Percentiles rank a stretch among this genome's conserved stretches.
Conservation (phyloP, 495 filamentous ascomycete species). For the Hypoxylon fragiforme region DNA sequence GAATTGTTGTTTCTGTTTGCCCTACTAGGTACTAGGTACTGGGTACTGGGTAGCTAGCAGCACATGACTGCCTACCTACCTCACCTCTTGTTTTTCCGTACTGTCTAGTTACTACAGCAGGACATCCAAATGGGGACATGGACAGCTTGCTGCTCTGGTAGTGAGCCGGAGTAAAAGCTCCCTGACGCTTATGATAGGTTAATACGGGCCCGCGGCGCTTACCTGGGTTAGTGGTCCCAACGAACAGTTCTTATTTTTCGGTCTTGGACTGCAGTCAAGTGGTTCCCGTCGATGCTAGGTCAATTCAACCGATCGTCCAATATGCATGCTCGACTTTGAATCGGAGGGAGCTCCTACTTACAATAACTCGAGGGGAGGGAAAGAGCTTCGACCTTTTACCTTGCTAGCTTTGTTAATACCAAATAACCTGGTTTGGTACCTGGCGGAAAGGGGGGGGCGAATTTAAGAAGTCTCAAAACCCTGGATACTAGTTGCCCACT, state of each 20-base stretch:
- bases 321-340: slow-evolving; percentile 7
- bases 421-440: not conserved
- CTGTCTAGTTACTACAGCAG: slow-evolving; percentile 33
- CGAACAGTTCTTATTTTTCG: slow-evolving; percentile 5
- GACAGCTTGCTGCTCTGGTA: slow-evolving; percentile 23
- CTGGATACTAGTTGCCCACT: slow-evolving; percentile 23
- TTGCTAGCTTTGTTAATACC: not conserved
- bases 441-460: not conserved
- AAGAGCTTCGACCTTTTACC: not conserved
- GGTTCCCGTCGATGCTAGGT: slow-evolving; percentile 22
- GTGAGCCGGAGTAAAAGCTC: slow-evolving; percentile 45
- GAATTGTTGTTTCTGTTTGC: slow-evolving; percentile 33
- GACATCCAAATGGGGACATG: slow-evolving; percentile 35
- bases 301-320: slow-evolving; percentile 18
- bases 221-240: slow-evolving; percentile 34
- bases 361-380: slow-evolving; percentile 1
- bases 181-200: slow-evolving; percentile 38
- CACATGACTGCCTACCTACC: slow-evolving; percentile 26
- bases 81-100: slow-evolving; percentile 31
- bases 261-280: slow-evolving; percentile 24
- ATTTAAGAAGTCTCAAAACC: slow-evolving; percentile 1
- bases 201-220: slow-evolving; percentile 39
- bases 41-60: too few relatives aligned
- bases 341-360: slow-evolving; percentile 4
- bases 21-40: too few relatives aligned